phyloP scores from a whole-genome alignment of 495 filamentous ascomycete species.

The Penicillium simplicissimum region DNA sequence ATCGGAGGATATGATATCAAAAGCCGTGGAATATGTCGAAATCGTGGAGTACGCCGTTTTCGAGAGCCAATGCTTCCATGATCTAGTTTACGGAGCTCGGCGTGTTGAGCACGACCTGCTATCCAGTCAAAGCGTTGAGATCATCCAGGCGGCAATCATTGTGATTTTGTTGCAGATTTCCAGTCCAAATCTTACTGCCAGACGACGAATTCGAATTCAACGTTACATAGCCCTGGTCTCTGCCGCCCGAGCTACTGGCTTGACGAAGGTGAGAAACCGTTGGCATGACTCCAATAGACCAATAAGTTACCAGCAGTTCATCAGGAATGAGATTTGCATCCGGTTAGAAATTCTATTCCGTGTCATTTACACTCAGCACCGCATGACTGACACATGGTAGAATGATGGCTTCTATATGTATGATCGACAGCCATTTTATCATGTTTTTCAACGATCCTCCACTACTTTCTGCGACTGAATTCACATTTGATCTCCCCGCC shows the following conservation, averaged over 20 bases:
- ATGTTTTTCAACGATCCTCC: constrained; percentile 24
- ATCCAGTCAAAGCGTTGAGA: constrained; percentile 3
- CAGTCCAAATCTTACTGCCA: constrained; percentile 9
- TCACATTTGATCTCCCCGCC: constrained; percentile 22
- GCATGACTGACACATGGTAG: background rate
- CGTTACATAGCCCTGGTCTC: constrained; percentile 22
- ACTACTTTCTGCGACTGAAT: constrained; percentile 12
- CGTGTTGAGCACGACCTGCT: background rate
- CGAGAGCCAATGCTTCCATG: constrained; percentile 9
- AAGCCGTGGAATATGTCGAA: constrained; percentile 9
- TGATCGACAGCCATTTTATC: constrained; percentile 22
- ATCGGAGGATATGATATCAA: background rate
- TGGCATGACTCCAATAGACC: constrained; percentile 9
- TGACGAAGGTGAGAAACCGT: constrained; percentile 11
- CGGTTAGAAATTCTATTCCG: constrained; percentile 1
- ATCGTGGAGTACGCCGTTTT: constrained; percentile 13
- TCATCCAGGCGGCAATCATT: constrained; percentile 17
- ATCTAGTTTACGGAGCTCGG: constrained; percentile 5
- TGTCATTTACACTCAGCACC: background rate
- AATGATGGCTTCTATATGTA: constrained; percentile 20
- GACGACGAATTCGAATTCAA: constrained; percentile 19
- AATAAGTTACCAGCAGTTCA: constrained; percentile 1
- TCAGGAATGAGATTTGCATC: constrained; percentile 16
- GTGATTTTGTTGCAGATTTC: constrained; percentile 20
- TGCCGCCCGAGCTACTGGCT: constrained; percentile 13